Percentiles rank a stretch among this genome's conserved stretches.
phyloP scores from a whole-genome alignment of 495 filamentous ascomycete species.

The Echria macrotheca region DNA sequence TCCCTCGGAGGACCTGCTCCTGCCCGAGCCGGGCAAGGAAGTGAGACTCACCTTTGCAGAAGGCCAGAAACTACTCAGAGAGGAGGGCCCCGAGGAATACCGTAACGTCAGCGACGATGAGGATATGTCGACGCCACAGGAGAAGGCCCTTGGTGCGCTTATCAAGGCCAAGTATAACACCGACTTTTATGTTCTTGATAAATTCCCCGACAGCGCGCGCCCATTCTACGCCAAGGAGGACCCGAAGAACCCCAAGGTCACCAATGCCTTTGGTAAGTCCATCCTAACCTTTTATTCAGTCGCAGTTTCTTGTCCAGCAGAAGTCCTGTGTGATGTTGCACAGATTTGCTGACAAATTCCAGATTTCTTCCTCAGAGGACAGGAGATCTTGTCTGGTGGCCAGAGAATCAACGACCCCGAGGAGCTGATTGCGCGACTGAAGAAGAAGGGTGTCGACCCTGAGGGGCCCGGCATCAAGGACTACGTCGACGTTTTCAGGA shows the following conservation, averaged over 20 bases:
- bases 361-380: slow-evolving; percentile 76
- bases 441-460: slow-evolving; percentile 68
- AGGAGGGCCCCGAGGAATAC: slow-evolving; percentile 68
- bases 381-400: slow-evolving; percentile 40
- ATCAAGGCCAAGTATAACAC: slow-evolving; percentile 78
- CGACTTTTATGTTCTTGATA: slow-evolving; percentile 86
- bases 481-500: slow-evolving; percentile 72
- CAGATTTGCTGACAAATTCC: no score
- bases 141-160: slow-evolving; percentile 83
- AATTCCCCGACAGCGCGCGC: slow-evolving; percentile 78
- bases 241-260: slow-evolving; percentile 58
- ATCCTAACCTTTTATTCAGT: no score
- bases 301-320: no score
- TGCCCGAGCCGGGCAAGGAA: slow-evolving; percentile 62
- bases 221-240: slow-evolving; percentile 90
- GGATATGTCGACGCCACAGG: slow-evolving; percentile 77
- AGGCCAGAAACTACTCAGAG: slow-evolving; percentile 73
- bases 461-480: slow-evolving; percentile 70
- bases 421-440: slow-evolving; percentile 63
- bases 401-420: slow-evolving; percentile 51
- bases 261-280: slow-evolving; percentile 64
- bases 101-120: slow-evolving; percentile 66
- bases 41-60: slow-evolving; percentile 81
- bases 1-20: slow-evolving; percentile 49
- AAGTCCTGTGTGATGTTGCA: no score